Evolutionary conservation across 1,139 yeast species (phyloP), one percentile per base, ranked within the genome.

Genomic region (Nadsonia commutata): DNA sequence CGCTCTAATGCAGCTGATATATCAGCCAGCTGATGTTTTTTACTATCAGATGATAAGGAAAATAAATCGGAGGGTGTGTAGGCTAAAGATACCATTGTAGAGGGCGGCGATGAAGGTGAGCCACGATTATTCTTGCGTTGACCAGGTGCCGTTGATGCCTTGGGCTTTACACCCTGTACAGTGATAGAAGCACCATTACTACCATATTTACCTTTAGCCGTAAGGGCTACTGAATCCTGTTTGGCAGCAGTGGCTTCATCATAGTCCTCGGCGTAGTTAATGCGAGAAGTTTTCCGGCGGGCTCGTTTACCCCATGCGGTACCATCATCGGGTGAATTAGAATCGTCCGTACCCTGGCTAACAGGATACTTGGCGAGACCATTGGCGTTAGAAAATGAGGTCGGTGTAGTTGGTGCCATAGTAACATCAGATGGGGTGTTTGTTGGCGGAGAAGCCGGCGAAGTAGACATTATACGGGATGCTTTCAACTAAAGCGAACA

Each of bases 261-360:
- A 36, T 40, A 31, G 27, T 55, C 57, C 41, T 56, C 60, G 31
- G 60, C 57, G 40, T 56, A 56, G 46, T 56, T 56, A 27, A 56
- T 58, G 42, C 60, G 49, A 18, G 57, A 49, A 18, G 51, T 49
- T 39, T 54, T 51, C 22, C 59, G 50, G 17, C 56, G 51, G 37
- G 54, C 44, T 22, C 57, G 50, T 21, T 21, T 21, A 9, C 6
- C 23, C 23, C 23, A 21, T 21, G 23, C 23, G n/a, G n/a, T n/a
- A n/a, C n/a, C n/a, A n/a, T n/a, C n/a, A n/a, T n/a, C n/a, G n/a
- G n/a, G n/a, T n/a, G n/a, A n/a, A n/a, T n/a, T n/a, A n/a, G n/a
- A n/a, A n/a, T n/a, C n/a, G n/a, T n/a, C n/a, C n/a, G n/a, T n/a
- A n/a, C n/a, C n/a, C n/a, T n/a, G n/a, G n/a, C n/a, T n/a, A n/a